Base-by-base conservation (phyloP, 306 rosid species). In the Casuarina cunninghamiana region DNA sequence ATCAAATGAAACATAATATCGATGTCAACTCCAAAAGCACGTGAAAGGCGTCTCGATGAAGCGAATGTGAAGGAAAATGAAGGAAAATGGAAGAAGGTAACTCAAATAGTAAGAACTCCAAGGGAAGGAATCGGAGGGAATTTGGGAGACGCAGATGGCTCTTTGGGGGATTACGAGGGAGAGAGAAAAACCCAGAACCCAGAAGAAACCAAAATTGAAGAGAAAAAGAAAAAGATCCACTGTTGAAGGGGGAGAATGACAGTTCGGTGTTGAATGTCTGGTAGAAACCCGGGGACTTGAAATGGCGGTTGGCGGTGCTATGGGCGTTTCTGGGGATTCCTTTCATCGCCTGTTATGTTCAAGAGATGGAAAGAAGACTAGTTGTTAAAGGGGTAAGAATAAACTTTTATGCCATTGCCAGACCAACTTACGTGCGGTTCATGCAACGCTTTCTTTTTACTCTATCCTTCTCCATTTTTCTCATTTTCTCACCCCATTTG, bases 251-350 rank as follows among this genome's bases (percentile, higher is more conserved):
- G 49, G 42, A 66, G 84, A 84, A 84, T 58, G 85, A 71, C 80
- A 61, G 87, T 61, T 74, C 68, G 83, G 74, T 44, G 78, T 71
- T 76, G 80, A 81, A 81, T 74, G 84, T 76, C 72, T 42, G 85
- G 85, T 74, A 42, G 84, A 74, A 66, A 62, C 8, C 53, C 46
- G 43, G 46, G 19, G 26, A 10, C 57, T 6, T 45, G 51, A 38
- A 69, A 53, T 80, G 80, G 78, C 83, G 76, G 83, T 77, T 81
- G 74, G 82, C 54, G 21, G 10, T 43, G 45, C 51, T 10, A 9
- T 8, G 50, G 50, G 51, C 51, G 51, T 58, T 71, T 19, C 49
- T 21, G 10, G 26, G 10, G 17, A 7, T 15, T 0, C 0, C 10
- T 3, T 21, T 0, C 37, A 26, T 26, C 32, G 32, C 32, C 32